Conservation (phyloP, 73 alveolate species). For the Tetrahymena borealis region DNA sequence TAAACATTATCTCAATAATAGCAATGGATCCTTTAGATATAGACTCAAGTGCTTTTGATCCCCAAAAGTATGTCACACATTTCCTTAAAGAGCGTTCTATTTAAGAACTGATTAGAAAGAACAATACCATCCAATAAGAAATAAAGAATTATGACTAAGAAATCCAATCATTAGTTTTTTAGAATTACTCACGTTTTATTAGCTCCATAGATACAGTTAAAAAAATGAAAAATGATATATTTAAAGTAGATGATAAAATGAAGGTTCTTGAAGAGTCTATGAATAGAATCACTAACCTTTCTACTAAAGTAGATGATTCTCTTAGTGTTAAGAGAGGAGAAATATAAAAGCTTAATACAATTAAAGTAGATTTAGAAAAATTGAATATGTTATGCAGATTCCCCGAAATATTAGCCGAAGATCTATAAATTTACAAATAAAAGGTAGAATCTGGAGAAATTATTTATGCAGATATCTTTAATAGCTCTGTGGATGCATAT, state of each 20-base stretch:
- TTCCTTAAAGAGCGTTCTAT: conserved; percentile 26
- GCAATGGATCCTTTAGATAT: conserved; percentile 4
- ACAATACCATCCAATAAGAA: not conserved
- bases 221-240: conserved; percentile 18
- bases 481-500: not conserved
- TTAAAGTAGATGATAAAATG: conserved; percentile 15
- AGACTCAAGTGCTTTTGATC: conserved; percentile 30
- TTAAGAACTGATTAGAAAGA: conserved; percentile 25
- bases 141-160: conserved; percentile 18
- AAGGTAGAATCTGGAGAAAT: not conserved
- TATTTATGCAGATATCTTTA: not conserved
- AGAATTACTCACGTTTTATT: conserved; percentile 6
- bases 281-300: conserved; percentile 11
- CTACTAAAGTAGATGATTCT: conserved; percentile 16
- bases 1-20: not conserved
- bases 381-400: conserved; percentile 30
- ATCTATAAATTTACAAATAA: conserved; percentile 8
- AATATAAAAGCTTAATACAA: conserved; percentile 15
- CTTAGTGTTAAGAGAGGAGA: conserved; percentile 23
- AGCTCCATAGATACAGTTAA: conserved; percentile 15
- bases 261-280: conserved; percentile 7
- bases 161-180: conserved; percentile 4
- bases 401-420: conserved; percentile 21
- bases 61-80: conserved; percentile 7
- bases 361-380: conserved; percentile 14